Percentiles rank a stretch among this genome's conserved stretches.
Conservation (phyloP, 176 grass and related monocot genomes). For the Aegilops tauschii region DNA sequence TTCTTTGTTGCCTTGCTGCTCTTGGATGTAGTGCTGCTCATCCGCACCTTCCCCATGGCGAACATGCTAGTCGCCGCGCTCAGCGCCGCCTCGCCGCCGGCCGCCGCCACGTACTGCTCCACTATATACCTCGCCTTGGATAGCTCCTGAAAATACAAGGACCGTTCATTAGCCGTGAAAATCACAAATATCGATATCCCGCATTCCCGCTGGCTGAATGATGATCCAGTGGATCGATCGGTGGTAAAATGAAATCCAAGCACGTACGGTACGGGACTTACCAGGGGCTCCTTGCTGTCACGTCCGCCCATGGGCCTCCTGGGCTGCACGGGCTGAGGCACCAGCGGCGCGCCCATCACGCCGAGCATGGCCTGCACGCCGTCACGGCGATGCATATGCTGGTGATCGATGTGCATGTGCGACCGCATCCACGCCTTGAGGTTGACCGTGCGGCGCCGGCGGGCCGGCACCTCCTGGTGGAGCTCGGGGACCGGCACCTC, state of each 20-base stretch:
- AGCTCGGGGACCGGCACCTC: conserved; percentile 78
- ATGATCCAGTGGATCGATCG: too few species aligned
- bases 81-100: conserved; percentile 63
- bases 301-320: conserved; percentile 29
- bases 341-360: conserved; percentile 76
- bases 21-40: conserved; percentile 37
- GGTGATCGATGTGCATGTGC: conserved; percentile 20
- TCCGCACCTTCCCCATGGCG: conserved; percentile 76
- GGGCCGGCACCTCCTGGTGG: conserved; percentile 10
- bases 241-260: not conserved
- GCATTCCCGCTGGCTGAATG: too few species aligned
- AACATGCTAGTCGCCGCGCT: conserved; percentile 71
- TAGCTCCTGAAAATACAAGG: conserved; percentile 38
- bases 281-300: conserved; percentile 54
- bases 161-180: not conserved
- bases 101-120: conserved; percentile 88
- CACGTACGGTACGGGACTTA: conserved; percentile 4
- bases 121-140: conserved; percentile 79
- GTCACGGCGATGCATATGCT: too few species aligned
- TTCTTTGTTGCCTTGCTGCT: conserved; percentile 27
- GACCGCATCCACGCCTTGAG: conserved; percentile 68
- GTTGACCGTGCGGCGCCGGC: conserved; percentile 35
- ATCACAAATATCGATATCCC: not conserved
- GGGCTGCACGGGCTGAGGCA: conserved; percentile 52
- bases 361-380: conserved; percentile 72